Base-by-base conservation (phyloP, 2,329 filamentous ascomycete species). In the Sporothrix euskadiensis region DNA sequence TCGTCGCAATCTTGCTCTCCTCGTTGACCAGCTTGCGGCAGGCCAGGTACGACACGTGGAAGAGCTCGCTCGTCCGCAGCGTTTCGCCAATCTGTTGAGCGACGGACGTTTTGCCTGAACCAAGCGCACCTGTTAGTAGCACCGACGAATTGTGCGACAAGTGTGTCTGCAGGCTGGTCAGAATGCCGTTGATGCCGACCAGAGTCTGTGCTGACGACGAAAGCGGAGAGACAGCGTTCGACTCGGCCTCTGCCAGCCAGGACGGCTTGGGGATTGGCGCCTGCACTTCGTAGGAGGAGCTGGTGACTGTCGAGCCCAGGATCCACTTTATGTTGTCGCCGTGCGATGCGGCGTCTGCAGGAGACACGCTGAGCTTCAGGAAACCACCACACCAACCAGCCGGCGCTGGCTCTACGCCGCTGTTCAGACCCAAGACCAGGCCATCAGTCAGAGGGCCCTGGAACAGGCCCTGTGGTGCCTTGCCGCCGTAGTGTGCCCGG, bases 361-460 rank as follows among this genome's bases (percentile, higher is more conserved):
- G 39, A 57, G 96, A 91, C 78, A 69, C 32, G 30, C 66, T 69
- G 8, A 98, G 93, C 78, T 90, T 91, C 71, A 98, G 78, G 35
- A 98, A 88, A 0, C 94, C 95, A 1, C 96, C 96, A 75, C 94
- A 90, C 90, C 95, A 98, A 4, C 73, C 71, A 2, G 69, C n/a
- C 16, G 59, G 52, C 2, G 68, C 57, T 19, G 54, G 4, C 84
- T 83, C 86, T n/a, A 87, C 83, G 30, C 83, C 89, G 74, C 86
- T 85, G 72, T 86, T 86, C 49, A 85, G 78, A 0, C 85, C 90
- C 26, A 99, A 82, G 16, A 98, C 82, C 83, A 95, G 92, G 1
- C 95, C 94, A 81, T 99, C 94, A 0, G 94, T 98, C 69, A 99
- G 80, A 5, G 96, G 94, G 0, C 96, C 96, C 72, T 92, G 88